phyloP scores from a whole-genome alignment of 768 basidiomycete genomes.

The Phylloporus sp. region DNA sequence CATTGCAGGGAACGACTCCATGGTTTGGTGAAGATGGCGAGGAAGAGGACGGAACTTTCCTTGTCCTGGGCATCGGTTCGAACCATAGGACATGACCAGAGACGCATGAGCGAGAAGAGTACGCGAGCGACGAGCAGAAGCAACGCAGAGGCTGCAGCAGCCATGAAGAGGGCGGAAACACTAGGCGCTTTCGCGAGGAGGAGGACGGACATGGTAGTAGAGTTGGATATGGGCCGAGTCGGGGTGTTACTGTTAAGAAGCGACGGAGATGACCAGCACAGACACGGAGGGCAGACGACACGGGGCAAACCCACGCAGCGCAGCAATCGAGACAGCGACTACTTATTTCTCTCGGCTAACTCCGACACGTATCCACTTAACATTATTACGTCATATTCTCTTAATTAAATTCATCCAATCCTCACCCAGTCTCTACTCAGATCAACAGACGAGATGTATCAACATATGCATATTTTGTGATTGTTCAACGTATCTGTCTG shows the following conservation, averaged over 20 bases:
- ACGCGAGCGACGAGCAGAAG: conserved; percentile 31
- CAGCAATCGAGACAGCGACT: conserved; percentile 5
- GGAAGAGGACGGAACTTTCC: background rate
- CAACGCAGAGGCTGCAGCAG: conserved; percentile 24
- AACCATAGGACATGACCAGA: conserved; percentile 23
- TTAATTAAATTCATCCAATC: background rate
- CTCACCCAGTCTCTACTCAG: background rate
- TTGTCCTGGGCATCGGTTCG: conserved; percentile 17
- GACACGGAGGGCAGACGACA: conserved; percentile 6
- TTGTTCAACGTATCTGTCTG: background rate
- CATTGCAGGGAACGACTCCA: conserved; percentile 24
- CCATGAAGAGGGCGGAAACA: conserved; percentile 31
- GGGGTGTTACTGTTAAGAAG: conserved; percentile 18
- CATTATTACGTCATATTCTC: conserved; percentile 11
- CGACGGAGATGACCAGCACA: conserved; percentile 21
- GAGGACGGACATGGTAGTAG: conserved; percentile 29
- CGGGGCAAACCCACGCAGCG: conserved; percentile 17
- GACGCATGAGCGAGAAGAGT: conserved; percentile 23
- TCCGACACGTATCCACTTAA: conserved; percentile 17
- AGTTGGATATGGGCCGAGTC: background rate
- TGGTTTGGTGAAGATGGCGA: background rate
- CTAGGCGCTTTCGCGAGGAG: conserved; percentile 28
- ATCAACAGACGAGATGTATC: background rate
- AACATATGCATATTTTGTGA: background rate
- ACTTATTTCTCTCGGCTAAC: conserved; percentile 26